phyloP scores from a whole-genome alignment of 225 moss, liverwort and hornwort species.

The Lunularia cruciata region DNA sequence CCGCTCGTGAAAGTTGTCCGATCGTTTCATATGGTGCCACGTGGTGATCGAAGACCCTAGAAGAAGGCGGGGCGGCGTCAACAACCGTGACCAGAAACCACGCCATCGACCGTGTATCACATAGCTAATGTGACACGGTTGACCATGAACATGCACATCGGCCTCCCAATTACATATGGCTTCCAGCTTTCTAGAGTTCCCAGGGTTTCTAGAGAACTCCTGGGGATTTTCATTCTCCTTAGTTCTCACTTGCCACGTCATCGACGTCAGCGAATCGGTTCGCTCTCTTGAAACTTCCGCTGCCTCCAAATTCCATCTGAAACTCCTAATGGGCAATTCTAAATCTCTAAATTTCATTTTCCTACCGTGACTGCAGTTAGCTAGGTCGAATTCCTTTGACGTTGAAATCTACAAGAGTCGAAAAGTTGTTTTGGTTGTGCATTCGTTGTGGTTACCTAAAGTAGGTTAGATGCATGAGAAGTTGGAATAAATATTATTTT shows the following conservation, averaged over 20 bases:
- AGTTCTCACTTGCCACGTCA: not conserved
- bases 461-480: too few relatives aligned
- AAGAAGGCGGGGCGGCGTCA: constrained; percentile 12
- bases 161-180: not conserved
- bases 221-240: not conserved
- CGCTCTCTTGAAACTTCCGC: too few relatives aligned
- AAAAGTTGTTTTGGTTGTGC: too few relatives aligned
- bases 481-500: too few relatives aligned
- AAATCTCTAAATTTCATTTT: too few relatives aligned
- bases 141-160: not conserved
- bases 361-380: too few relatives aligned
- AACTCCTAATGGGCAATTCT: too few relatives aligned
- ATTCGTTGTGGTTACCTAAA: too few relatives aligned
- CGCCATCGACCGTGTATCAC: constrained; percentile 4
- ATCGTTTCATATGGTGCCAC: not conserved
- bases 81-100: constrained; percentile 17
- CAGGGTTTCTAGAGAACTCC: constrained; percentile 7
- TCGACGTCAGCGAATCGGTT: not conserved
- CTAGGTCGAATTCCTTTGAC: too few relatives aligned
- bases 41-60: not conserved
- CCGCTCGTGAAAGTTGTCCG: not conserved
- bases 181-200: not conserved
- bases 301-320: too few relatives aligned
- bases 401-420: too few relatives aligned
- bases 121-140: not conserved